Base-by-base conservation (phyloP, 225 moss, liverwort and hornwort species). In the Pleurozium schreberi region DNA sequence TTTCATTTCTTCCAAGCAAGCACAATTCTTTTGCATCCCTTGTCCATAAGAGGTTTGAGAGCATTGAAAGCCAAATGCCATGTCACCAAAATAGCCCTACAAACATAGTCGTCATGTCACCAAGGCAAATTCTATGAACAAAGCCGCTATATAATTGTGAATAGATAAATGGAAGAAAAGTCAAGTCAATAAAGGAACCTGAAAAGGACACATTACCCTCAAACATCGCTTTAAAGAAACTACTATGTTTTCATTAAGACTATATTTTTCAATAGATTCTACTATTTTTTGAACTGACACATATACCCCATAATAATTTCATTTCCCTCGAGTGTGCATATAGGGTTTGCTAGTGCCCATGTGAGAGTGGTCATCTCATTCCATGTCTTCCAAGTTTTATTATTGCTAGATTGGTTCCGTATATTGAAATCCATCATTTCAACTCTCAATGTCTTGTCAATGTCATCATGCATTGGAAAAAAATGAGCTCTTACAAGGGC, bases 171-270 rank as follows among this genome's bases (percentile, higher is more conserved):
- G 13, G 1, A 43, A 42, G 3, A 11, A 9, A 42, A 70, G 5
- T 3, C 26, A 42, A 43, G 2, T 15, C 27, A 43, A 43, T 9
- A 5, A 71, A 71, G 25, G 25, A 60, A 60, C 9, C 2, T 59
- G 23, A 59, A 12, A 53, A 53, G 16, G 55, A 55, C 18, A 55
- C 18, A 5, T 18, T 55, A 55, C 3, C 18, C 9, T 16, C 3
- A 16, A 43, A 43, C 2, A 0, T 27, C 1, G 0, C 9, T 28
- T 27, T 0, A 0, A 0, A 28, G 16, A 71, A 1, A 43, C 5
- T 43, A 4, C 8, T 2, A 10, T 16, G 17, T 28, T 70, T 71
- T 27, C 22, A 27, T 3, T 9, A 6, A 69, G 40, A 8, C 1
- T 40, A 3, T 23, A 40, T 4, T 40, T 69, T 2, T 69, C 40